phyloP scores from a whole-genome alignment of 78 protist genomes.

The Fonticula alba region DNA sequence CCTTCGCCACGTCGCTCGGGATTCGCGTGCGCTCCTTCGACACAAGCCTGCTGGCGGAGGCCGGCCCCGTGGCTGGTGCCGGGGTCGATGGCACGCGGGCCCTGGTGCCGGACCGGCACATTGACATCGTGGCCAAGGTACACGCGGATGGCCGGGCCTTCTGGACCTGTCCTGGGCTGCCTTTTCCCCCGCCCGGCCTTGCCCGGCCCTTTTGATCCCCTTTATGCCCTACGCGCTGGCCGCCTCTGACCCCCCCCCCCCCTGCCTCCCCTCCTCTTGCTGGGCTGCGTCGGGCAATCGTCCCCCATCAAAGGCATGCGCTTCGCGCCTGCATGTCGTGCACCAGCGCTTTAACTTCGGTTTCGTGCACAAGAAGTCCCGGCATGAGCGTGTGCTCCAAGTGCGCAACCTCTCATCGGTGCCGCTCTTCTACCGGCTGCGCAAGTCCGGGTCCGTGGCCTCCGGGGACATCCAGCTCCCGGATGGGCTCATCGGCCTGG shows the following conservation, averaged over 20 bases:
- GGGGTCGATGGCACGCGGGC: conserved; percentile 4
- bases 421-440: conserved; percentile 39
- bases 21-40: too few relatives aligned
- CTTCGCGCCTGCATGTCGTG: conserved; percentile 32
- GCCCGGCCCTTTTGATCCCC: too few relatives aligned
- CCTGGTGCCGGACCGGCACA: conserved; percentile 9
- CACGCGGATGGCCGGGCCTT: too few relatives aligned
- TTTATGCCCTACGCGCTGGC: too few relatives aligned
- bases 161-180: too few relatives aligned
- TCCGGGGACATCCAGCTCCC: conserved; percentile 22
- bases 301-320: too few relatives aligned
- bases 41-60: neutral
- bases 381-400: conserved; percentile 20
- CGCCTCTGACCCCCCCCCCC: too few relatives aligned
- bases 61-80: conserved; percentile 1
- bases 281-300: too few relatives aligned
- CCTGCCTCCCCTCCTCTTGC: too few relatives aligned
- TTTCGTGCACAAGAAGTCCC: conserved; percentile 12
- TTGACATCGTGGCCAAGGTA: neutral
- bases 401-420: conserved; percentile 30
- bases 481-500: conserved; percentile 36
- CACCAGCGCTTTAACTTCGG: conserved; percentile 64
- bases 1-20: too few relatives aligned
- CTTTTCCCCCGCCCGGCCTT: too few relatives aligned
- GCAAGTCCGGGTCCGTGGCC: conserved; percentile 28